These are phyloP conservation scores for Byssochlamys sp. DNA, from an alignment of 2,329 filamentous ascomycete species.

Conservation along the genomic window DNA sequence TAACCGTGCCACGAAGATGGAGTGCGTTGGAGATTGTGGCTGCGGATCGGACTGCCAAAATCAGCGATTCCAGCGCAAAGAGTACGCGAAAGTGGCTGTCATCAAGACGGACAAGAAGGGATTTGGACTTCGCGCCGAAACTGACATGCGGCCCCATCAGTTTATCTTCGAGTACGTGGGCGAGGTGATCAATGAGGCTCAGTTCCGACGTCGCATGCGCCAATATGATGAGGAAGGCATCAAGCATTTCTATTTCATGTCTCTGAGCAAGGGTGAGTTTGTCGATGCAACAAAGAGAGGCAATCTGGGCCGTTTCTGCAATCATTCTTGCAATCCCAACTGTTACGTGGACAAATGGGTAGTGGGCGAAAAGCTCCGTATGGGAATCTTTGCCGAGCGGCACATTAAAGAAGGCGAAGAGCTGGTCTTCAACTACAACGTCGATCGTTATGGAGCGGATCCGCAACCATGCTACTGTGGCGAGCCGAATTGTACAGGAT, in stretches of 20 bases:
- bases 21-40: conserved; percentile 78
- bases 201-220: conserved; percentile 79
- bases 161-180: conserved; percentile 98
- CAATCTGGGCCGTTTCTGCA: conserved; percentile 93
- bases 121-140: conserved; percentile 76
- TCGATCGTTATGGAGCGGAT: conserved; percentile 92
- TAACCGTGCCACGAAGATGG: conserved; percentile 95
- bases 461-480: conserved; percentile 95
- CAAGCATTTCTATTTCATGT: conserved; percentile 99
- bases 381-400: conserved; percentile 94
- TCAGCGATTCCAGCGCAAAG: conserved; percentile 80
- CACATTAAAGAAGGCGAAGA: conserved; percentile 81
- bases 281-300: conserved; percentile 96
- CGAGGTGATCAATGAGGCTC: conserved; percentile 88
- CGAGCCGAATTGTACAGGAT: conserved; percentile 88
- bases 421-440: conserved; percentile 98
- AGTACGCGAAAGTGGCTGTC: conserved; percentile 84
- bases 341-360: conserved; percentile 99
- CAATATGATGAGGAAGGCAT: conserved; percentile 94
- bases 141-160: conserved; percentile 66
- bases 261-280: conserved; percentile 88
- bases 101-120: conserved; percentile 98
- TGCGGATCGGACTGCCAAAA: conserved; percentile 86
- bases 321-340: conserved; percentile 97
- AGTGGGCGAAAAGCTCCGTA: conserved; percentile 88